Evolutionary conservation across 345 rosid species (phyloP).

Genomic region (Lepidium africanum): DNA sequence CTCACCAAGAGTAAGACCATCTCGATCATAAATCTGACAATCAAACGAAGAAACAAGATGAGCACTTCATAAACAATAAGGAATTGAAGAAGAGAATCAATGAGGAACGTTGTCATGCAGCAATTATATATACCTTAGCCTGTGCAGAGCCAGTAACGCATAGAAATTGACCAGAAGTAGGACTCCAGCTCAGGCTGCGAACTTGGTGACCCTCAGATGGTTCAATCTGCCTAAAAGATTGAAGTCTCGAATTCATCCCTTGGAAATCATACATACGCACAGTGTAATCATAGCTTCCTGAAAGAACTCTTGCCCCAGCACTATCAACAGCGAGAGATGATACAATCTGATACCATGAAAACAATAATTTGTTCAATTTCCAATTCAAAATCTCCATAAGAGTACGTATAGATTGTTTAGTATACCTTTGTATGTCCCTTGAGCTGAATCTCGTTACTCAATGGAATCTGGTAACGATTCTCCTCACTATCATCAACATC

Average conservation of each 20-base stretch:
- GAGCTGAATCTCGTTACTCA: constrained; percentile 83
- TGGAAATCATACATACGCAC: constrained; percentile 92
- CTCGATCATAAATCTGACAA: constrained; percentile 85
- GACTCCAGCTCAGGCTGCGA: constrained; percentile 95
- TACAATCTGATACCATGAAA: constrained; percentile 55
- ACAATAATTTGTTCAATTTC: not conserved
- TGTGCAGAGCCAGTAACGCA: constrained; percentile 97
- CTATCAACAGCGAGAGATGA: constrained; percentile 81
- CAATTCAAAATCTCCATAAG: not conserved
- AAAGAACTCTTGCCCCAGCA: constrained; percentile 88
- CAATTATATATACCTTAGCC: constrained; percentile 57
- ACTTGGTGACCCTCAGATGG: constrained; percentile 95
- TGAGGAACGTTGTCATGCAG: not conserved
- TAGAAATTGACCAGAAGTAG: constrained; percentile 72
- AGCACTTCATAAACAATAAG: not conserved
- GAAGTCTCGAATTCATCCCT: constrained; percentile 90
- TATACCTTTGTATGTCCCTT: constrained; percentile 82
- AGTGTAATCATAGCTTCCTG: constrained; percentile 89
- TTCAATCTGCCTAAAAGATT: constrained; percentile 90
- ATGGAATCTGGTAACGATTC: constrained; percentile 57
- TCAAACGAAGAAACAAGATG: not conserved
- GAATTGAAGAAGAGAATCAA: not conserved
- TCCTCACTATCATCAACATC: constrained; percentile 42
- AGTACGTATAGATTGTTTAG: not conserved
- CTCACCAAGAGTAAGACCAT: constrained; percentile 92